Evolutionary conservation across 352 stramenopile species (phyloP).

Genomic region (Globisporangium parvum): DNA sequence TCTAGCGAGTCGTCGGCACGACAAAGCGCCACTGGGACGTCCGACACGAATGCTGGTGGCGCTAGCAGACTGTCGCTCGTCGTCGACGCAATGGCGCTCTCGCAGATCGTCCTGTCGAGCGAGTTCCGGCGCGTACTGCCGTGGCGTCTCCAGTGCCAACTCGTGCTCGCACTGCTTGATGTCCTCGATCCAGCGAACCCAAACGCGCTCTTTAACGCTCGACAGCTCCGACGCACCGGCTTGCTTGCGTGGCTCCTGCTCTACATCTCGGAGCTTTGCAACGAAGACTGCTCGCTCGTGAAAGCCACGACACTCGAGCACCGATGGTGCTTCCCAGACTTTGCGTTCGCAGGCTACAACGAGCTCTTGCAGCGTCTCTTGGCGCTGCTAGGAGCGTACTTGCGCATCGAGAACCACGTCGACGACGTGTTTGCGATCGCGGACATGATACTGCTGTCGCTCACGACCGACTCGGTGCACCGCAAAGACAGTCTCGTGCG

Average conservation of each 20-base stretch:
- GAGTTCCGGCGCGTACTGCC: conserved; percentile 36
- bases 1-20: conserved; percentile 24
- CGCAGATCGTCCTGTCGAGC: conserved; percentile 44
- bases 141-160: conserved; percentile 38
- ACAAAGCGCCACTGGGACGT: background rate
- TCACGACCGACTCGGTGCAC: conserved; percentile 29
- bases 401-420: conserved; percentile 54
- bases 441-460: conserved; percentile 47
- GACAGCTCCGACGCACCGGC: conserved; percentile 48
- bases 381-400: conserved; percentile 30
- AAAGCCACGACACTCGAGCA: conserved; percentile 23
- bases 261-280: conserved; percentile 51
- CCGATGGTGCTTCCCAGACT: conserved; percentile 50
- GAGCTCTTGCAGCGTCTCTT: conserved; percentile 45
- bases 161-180: conserved; percentile 42
- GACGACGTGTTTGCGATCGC: conserved; percentile 39
- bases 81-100: conserved; percentile 43
- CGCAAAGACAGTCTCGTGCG: conserved; percentile 23
- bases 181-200: conserved; percentile 44
- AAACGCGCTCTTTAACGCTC: conserved; percentile 73
- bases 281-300: conserved; percentile 27
- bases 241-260: conserved; percentile 52
- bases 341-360: conserved; percentile 27
- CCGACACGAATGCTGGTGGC: background rate
- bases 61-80: conserved; percentile 28